Evolutionary conservation across 352 stramenopile genomes (phyloP).

Genomic region (Phytopythium vexans): DNA sequence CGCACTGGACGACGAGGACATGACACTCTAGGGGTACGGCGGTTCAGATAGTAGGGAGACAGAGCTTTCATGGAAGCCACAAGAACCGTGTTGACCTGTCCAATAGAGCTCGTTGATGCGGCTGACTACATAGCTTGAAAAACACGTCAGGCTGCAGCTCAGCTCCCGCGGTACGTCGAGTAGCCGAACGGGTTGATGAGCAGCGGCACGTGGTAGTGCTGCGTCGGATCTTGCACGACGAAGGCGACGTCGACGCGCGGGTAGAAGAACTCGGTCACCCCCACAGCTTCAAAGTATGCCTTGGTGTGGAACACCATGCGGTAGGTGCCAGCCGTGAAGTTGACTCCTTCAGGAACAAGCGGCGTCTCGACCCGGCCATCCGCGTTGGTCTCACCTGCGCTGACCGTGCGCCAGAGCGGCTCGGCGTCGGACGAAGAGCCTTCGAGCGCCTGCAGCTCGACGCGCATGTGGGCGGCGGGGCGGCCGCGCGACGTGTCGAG

Average conservation of each 20-base stretch:
- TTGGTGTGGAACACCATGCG: constrained; percentile 81
- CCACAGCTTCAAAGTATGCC: constrained; percentile 72
- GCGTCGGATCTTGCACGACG: constrained; percentile 54
- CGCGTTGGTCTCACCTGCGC: constrained; percentile 59
- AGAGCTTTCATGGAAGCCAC: background rate
- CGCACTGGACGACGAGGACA: constrained; percentile 14
- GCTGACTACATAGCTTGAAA: background rate
- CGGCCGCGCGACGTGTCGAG: constrained; percentile 79
- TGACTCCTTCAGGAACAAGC: constrained; percentile 37
- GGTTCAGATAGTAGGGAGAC: background rate
- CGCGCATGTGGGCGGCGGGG: constrained; percentile 62
- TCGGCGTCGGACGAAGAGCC: constrained; percentile 4
- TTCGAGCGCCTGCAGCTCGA: constrained; percentile 61
- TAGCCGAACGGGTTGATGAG: constrained; percentile 89
- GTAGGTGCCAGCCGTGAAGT: constrained; percentile 56
- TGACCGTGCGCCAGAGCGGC: constrained; percentile 32
- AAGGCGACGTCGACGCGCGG: constrained; percentile 83
- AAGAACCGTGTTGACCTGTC: background rate
- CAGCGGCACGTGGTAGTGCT: constrained; percentile 89
- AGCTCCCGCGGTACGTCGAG: constrained; percentile 88
- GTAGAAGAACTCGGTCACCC: constrained; percentile 81
- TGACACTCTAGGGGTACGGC: background rate
- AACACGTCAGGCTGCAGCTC: constrained; percentile 2
- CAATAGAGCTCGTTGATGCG: background rate
- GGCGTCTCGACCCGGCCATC: constrained; percentile 64